phyloP scores from a whole-genome alignment of 495 filamentous ascomycete species.

The Extremus antarcticus region DNA sequence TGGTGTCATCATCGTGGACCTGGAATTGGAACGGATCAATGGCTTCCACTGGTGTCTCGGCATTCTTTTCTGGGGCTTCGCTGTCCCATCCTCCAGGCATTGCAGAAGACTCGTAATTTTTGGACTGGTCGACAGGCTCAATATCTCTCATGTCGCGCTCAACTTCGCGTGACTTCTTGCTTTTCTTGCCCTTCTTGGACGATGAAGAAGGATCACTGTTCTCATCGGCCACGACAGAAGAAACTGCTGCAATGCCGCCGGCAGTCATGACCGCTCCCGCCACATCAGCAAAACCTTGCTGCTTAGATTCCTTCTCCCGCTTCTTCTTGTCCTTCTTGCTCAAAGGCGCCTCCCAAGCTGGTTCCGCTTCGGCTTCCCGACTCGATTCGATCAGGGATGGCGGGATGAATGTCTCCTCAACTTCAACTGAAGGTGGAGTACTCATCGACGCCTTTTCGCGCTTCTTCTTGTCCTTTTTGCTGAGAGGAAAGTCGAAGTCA shows the following conservation, averaged over 20 bases:
- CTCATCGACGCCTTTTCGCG: slow-evolving; percentile 1
- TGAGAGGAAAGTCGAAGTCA: slow-evolving; percentile 1
- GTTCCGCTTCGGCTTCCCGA: not conserved
- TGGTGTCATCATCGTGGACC: slow-evolving; percentile 1
- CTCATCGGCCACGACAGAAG: not conserved
- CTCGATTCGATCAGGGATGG: too few relatives aligned
- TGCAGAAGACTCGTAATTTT: not conserved
- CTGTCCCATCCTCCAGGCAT: slow-evolving; percentile 9
- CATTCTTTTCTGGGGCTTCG: not conserved
- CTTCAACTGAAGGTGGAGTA: not conserved
- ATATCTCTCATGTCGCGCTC: slow-evolving; percentile 13
- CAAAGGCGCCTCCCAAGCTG: not conserved
- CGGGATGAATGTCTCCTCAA: not conserved
- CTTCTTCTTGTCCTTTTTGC: slow-evolving; percentile 21
- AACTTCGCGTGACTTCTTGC: slow-evolving; percentile 5
- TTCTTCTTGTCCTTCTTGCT: slow-evolving; percentile 21
- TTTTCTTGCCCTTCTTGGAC: slow-evolving; percentile 18
- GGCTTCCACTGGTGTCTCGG: not conserved
- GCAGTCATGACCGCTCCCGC: slow-evolving; percentile 4
- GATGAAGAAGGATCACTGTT: not conserved
- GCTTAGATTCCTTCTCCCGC: slow-evolving; percentile 14
- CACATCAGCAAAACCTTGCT: slow-evolving; percentile 18
- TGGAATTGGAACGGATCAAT: slow-evolving; percentile 15
- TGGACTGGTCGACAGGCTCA: slow-evolving; percentile 1
- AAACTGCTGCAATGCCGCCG: slow-evolving; percentile 11